Conservation (phyloP, 202 grass and related monocot species). For the Panicum hallii region DNA sequence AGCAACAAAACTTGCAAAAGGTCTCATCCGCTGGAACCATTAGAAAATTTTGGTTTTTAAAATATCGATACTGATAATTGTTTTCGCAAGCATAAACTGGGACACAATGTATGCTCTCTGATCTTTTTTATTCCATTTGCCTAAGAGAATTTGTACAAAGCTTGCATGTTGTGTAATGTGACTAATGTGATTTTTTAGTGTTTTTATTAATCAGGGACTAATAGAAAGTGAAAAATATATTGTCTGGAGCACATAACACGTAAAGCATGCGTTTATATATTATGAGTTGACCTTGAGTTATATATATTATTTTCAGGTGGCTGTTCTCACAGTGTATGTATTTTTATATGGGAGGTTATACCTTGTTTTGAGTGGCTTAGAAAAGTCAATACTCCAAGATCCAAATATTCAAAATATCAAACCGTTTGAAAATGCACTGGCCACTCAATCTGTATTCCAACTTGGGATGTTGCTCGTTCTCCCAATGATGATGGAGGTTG, state of each 20-base stretch:
- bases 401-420: constrained; percentile 81
- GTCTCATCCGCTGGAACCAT: not conserved
- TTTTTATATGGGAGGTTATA: constrained; percentile 96
- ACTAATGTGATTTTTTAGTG: not conserved
- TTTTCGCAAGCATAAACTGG: constrained; percentile 22
- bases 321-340: constrained; percentile 88
- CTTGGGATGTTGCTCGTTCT: constrained; percentile 84
- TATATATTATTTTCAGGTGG: constrained; percentile 61
- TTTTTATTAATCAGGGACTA: constrained; percentile 13
- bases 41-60: constrained; percentile 9
- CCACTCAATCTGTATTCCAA: constrained; percentile 94
- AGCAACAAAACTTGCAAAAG: constrained; percentile 16
- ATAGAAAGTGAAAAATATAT: constrained; percentile 4
- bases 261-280: not conserved
- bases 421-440: constrained; percentile 88
- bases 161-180: not conserved
- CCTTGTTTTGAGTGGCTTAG: constrained; percentile 91
- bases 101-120: constrained; percentile 6
- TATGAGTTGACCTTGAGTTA: constrained; percentile 1
- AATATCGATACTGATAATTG: not conserved
- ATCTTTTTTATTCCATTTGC: not conserved
- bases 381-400: constrained; percentile 88
- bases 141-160: constrained; percentile 4
- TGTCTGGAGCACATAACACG: constrained; percentile 26
- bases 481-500: constrained; percentile 97